Evolutionary conservation across 2,329 filamentous ascomycete species (phyloP), one percentile per base, ranked within the genome.

Genomic region (Phialocephala sp.): DNA sequence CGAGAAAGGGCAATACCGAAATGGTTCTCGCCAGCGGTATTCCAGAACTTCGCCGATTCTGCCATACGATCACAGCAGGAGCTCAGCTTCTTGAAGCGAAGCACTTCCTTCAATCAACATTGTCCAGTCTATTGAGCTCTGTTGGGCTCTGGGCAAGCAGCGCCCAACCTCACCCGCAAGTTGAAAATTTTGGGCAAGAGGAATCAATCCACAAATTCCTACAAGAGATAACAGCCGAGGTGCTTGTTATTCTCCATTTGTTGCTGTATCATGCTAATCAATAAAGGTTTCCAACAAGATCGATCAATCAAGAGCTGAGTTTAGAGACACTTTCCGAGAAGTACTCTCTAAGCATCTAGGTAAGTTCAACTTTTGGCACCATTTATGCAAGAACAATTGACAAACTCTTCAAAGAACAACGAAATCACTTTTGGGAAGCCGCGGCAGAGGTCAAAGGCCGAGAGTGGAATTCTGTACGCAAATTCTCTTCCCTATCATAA

Each of bases 31-130:
- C 72, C 6, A 78, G 75, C 35, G 75, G 75, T 0, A 72, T 79
- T 27, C 76, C 77, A 1, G 70, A 71, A 5, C 72, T 79, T 22
- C 77, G 77, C 27, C 66, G 63, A 9, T 78, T 76, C 60, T 79
- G 77, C 61, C 73, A 76, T 39, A 73, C 63, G 1, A 70, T 77
- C n/a, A 75, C 75, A n/a, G 74, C 75, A 18, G 75, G 75, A 35
- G 74, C 75, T 14, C 76, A 76, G 41, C 70, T 76, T 9, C 67
- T 60, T 2, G 75, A 77, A 56, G 74, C 74, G 3, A 75, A 69
- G 37, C 66, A 77, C 55, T 77, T 75, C 47, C 62, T 78, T 8
- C 65, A 67, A 56, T 71, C 76, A 0, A 68, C 63, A 9, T 54
- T 78, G 5, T 67, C 70, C 1, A 71, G 71, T 22, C 56, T 77